These are phyloP conservation scores for Coniochaeta hoffmannii DNA, from an alignment of 2,329 filamentous ascomycete species.

Conservation along the genomic window DNA sequence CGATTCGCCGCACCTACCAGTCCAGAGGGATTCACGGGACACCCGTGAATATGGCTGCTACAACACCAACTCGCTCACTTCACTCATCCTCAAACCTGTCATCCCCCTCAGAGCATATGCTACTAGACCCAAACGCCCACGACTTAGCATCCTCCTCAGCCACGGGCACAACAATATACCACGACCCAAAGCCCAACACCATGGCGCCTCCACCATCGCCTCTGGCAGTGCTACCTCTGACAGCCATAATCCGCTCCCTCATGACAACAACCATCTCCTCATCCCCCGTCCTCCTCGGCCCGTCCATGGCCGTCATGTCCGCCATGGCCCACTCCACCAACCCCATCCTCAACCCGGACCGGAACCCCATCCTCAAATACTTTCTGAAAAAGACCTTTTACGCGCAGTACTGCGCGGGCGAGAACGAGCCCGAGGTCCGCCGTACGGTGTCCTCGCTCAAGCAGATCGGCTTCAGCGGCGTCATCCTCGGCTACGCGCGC, in stretches of 20 bases:
- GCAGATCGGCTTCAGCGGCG: constrained; percentile 69
- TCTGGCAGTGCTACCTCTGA: constrained; percentile 59
- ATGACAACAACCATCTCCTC: constrained; percentile 64
- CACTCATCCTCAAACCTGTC: constrained; percentile 19
- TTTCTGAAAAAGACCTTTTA: constrained; percentile 80
- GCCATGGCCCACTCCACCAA: constrained; percentile 62
- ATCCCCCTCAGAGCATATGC: constrained; percentile 12
- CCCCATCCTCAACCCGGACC: constrained; percentile 63
- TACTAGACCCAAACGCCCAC: constrained; percentile 5
- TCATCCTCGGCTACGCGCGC: constrained; percentile 76
- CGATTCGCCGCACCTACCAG: not conserved
- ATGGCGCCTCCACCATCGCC: constrained; percentile 27
- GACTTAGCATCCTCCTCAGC: not conserved
- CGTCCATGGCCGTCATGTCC: constrained; percentile 62
- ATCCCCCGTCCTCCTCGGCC: constrained; percentile 59
- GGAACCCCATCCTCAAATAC: constrained; percentile 62
- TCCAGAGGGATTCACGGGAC: not conserved
- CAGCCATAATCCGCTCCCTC: constrained; percentile 60
- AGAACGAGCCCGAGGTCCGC: constrained; percentile 60
- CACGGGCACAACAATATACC: no score
- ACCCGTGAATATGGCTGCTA: not conserved
- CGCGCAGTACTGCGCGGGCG: constrained; percentile 83
- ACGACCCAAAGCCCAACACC: constrained; percentile 4
- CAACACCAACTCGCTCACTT: constrained; percentile 15
- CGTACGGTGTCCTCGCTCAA: constrained; percentile 59